Base-by-base conservation (phyloP, 2,329 filamentous ascomycete genomes). In the Leptosphaerulina australis region DNA sequence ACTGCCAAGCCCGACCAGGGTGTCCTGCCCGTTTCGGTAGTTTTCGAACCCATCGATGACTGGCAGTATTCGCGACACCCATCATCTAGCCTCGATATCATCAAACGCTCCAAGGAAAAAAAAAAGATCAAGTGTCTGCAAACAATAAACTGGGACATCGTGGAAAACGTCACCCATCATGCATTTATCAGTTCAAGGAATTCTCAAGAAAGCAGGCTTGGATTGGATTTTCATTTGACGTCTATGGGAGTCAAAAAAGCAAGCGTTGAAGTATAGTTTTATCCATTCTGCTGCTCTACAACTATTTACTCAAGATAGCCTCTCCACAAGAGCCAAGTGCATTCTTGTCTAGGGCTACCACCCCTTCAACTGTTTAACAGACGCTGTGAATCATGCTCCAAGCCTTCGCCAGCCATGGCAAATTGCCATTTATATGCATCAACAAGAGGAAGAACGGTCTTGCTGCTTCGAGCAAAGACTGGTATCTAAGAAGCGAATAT, bases 401-500 rank as follows among this genome's bases (percentile, higher is more conserved):
- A 60, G 38, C 56, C 58, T 48, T 50, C 36, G 8, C 22, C 48
- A 52, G 37, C 46, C 43, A 48, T 47, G 45, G 53, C 44, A 39
- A 43, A 47, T 44, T 21, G 46, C 44, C 63, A 54, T 44, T 41
- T 22, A n/a, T 44, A 45, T 44, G 53, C 35, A 59, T 58, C 59
- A 38, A 59, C 57, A 67, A 59, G 52, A 64, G 41, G 54, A 60
- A 62, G 61, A 70, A 70, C 67, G 63, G 63, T 69, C 69, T 60
- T 60, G 66, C 67, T 60, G 44, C 59, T 41, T 30, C 53, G 62
- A 57, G 59, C 68, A 53, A 59, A 66, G 69, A 71, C 70, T 71
- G 71, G 71, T 74, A 74, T 74, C 71, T 72, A 72, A 70, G 70
- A 74, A 74, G 57, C 37, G 67, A 72, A 69, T 69, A 60, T 63